Evolutionary conservation across 75 land plant species (phyloP), one percentile per base, ranked within the genome.

Genomic region (Pinus tabuliformis): DNA sequence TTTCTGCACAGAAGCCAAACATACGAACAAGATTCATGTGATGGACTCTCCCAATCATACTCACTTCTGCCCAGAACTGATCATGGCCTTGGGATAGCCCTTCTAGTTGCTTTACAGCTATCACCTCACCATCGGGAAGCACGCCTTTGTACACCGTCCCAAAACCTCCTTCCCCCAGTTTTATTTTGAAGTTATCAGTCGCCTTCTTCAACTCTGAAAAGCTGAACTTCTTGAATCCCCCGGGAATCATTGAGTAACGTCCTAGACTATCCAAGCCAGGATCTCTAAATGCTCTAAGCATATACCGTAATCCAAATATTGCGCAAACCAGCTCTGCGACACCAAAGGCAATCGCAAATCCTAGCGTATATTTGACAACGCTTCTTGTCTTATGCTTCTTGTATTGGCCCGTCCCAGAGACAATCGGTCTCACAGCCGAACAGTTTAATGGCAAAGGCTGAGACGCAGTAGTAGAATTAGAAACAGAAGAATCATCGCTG

Each of bases 131-230:
- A 13, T 81, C 75, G 0, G 39, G 66, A 3, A 17, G 39, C 11
- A 81, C 75, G 18, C 49, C 49, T 45, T 45, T 56, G 61, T 49
- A 80, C 24, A 75, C 59, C 11, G 64, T 28, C 1, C 85, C 85
- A 60, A 83, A 83, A 0, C 78, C 78, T 56, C 85, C 85, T 9
- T 58, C 70, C 21, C 83, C 85, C 18, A 83, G 80, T 17, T 64
- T 64, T 33, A 36, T 64, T 15, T 64, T 64, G 42, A 64, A 64
- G 33, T 64, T 15, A 28, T 64, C 20, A 1, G 68, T 64, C 1
- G 42, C 68, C 8, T 45, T 45, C 36, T 71, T 62, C 74, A 83
- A 61, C 3, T 80, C 74, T n/a, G 76, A 54, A 26, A 57, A 80
- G 15, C 75, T 66, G 57, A 77, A 81, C 66, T 75, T 77, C 28